Conservation (phyloP, 192 early-diverging fungal genomes). For the Dissophora ornata region DNA sequence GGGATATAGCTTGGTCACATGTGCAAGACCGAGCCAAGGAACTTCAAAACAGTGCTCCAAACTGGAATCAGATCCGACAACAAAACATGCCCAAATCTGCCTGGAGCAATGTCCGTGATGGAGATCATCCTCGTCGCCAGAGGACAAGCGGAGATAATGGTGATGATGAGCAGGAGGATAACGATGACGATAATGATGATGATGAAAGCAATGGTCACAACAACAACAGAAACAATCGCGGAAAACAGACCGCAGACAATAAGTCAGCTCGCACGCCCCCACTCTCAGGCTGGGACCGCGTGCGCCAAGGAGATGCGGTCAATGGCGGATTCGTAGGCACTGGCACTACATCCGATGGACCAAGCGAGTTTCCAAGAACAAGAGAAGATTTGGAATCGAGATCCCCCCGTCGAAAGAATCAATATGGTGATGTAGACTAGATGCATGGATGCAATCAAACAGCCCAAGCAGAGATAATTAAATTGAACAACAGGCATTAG, state of each 20-base stretch:
- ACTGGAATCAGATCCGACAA: conserved; percentile 39
- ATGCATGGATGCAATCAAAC: too few species aligned
- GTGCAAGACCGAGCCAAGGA: conserved; percentile 33
- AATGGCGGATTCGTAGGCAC: conserved; percentile 1
- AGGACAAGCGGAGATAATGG: not conserved
- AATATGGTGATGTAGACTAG: conserved; percentile 44
- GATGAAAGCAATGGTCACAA: not conserved
- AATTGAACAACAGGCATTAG: too few species aligned
- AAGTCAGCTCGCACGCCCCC: not conserved
- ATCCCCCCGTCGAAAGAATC: conserved; percentile 22
- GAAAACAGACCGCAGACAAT: not conserved
- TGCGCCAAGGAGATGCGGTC: not conserved
- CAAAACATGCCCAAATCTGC: conserved; percentile 40
- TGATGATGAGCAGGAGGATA: conserved; percentile 1
- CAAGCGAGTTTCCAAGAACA: conserved; percentile 43
- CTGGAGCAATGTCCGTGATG: conserved; percentile 37
- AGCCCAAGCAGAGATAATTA: too few species aligned
- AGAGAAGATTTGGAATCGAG: conserved; percentile 38
- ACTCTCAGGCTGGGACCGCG: conserved; percentile 26
- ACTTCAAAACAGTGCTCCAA: conserved; percentile 13
- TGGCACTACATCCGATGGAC: conserved; percentile 16
- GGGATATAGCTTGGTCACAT: conserved; percentile 38
- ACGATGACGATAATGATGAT: not conserved
- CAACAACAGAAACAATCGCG: not conserved
- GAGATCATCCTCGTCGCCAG: not conserved